A percentile compares a stretch with the other conserved stretches of the same genome.
Evolutionary conservation across 2,329 filamentous ascomycete genomes (phyloP).

Genomic region (Knufia petricola): DNA sequence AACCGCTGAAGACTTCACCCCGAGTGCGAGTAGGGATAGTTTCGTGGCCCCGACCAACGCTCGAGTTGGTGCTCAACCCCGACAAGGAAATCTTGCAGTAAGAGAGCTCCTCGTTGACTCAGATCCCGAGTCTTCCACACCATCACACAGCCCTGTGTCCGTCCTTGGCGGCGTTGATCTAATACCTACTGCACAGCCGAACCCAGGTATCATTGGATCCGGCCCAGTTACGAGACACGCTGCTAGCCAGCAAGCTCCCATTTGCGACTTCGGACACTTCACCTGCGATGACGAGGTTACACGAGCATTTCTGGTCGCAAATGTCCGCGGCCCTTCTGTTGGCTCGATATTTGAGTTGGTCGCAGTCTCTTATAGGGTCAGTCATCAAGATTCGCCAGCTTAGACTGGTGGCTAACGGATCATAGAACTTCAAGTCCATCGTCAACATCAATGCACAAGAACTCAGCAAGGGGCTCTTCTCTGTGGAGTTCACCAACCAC

Average conservation of each 20-base stretch:
- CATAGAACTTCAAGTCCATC: slow-evolving; percentile 6
- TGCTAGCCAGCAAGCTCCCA: not conserved
- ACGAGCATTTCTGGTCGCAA: slow-evolving; percentile 17
- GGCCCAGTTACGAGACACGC: not conserved
- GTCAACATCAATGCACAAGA: slow-evolving; percentile 4
- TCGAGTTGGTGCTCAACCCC: not conserved
- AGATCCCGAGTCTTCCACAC: not conserved
- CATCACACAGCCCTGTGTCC: not conserved
- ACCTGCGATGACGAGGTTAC: slow-evolving; percentile 16
- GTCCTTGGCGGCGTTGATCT: not conserved
- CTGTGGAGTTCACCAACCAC: slow-evolving; percentile 51
- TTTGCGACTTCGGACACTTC: slow-evolving; percentile 12
- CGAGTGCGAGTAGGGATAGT: slow-evolving; percentile 1
- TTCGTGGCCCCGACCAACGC: not conserved
- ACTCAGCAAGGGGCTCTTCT: slow-evolving; percentile 33
- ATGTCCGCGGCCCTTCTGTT: not conserved
- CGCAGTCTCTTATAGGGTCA: slow-evolving; percentile 32
- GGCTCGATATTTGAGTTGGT: slow-evolving; percentile 18
- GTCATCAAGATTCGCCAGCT: slow-evolving; percentile 15
- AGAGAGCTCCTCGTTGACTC: not conserved
- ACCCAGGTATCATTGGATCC: slow-evolving; percentile 5
- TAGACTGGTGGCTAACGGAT: not conserved
- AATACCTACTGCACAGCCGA: not conserved
- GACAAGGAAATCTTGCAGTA: not conserved
- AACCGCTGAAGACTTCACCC: slow-evolving; percentile 20